These are phyloP conservation scores for Pelargonium nanum DNA, from an alignment of 345 rosid genomes.

Conservation along the genomic window DNA sequence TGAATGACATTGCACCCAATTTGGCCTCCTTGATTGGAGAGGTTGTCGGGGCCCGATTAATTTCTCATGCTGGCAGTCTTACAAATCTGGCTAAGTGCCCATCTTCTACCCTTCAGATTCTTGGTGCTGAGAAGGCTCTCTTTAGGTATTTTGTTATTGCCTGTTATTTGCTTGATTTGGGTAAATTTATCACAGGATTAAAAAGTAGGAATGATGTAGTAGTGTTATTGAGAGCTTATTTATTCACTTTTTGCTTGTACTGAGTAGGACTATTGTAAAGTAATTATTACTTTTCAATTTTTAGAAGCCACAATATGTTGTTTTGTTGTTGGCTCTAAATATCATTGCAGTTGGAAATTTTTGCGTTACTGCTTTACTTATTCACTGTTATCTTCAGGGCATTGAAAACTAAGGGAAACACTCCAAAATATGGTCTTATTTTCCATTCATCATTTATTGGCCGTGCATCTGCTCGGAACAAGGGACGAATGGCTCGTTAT, in stretches of 20 bases:
- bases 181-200: background rate
- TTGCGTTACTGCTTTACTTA: background rate
- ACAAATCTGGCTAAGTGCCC: conserved; percentile 96
- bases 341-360: too few species aligned
- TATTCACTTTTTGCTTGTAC: too few species aligned
- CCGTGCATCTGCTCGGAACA: conserved; percentile 78
- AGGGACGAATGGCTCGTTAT: conserved; percentile 95
- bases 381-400: conserved; percentile 37
- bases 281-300: too few species aligned
- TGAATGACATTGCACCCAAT: conserved; percentile 95
- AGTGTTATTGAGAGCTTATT: too few species aligned
- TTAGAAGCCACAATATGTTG: too few species aligned
- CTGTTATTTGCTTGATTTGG: background rate
- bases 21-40: conserved; percentile 88
- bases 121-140: conserved; percentile 91
- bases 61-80: conserved; percentile 97
- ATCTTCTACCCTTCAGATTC: conserved; percentile 98
- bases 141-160: conserved; percentile 46
- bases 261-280: too few species aligned
- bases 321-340: too few species aligned
- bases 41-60: conserved; percentile 83
- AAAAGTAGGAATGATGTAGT: background rate
- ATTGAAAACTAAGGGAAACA: conserved; percentile 88
- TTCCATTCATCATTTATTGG: conserved; percentile 94
- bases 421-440: conserved; percentile 89